Percentiles rank a stretch among this genome's conserved stretches.
Conservation (phyloP, 176 grass and related monocot species). For the Oryza punctata region DNA sequence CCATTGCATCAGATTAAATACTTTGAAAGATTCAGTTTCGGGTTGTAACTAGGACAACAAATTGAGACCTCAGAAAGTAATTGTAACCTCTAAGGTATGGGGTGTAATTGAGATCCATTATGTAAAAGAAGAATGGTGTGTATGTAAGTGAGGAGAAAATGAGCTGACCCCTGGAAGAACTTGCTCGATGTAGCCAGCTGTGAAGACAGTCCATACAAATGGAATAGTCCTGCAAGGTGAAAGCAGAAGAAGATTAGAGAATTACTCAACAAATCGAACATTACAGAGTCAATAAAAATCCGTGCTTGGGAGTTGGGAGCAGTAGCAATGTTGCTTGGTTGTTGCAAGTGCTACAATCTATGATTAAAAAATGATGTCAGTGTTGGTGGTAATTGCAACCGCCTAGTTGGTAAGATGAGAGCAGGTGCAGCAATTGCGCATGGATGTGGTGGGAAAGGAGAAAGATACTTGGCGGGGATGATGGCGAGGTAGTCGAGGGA, state of each 20-base stretch:
- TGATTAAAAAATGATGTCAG: too few species aligned
- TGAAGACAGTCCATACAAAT: slow-evolving; percentile 93
- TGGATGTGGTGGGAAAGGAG: background rate
- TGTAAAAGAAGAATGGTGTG: background rate
- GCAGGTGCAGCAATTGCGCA: background rate
- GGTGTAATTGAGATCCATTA: background rate
- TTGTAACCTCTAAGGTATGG: background rate
- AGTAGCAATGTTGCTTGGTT: background rate
- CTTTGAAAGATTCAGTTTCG: background rate
- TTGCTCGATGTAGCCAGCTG: slow-evolving; percentile 96
- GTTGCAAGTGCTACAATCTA: background rate
- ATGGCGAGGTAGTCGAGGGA: slow-evolving; percentile 80
- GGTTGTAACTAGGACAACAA: background rate
- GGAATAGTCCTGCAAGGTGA: slow-evolving; percentile 79
- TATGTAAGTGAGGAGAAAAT: background rate
- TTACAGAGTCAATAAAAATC: background rate
- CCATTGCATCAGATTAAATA: too few species aligned
- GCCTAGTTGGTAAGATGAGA: background rate
- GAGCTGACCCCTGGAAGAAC: slow-evolving; percentile 79
- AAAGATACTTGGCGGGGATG: slow-evolving; percentile 73
- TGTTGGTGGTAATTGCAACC: background rate
- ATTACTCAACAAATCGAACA: background rate
- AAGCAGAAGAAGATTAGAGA: background rate
- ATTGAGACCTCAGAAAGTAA: background rate
- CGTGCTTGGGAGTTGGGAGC: background rate